Conservation (phyloP, 257 asterid genomes). For the Solanum piurae region DNA sequence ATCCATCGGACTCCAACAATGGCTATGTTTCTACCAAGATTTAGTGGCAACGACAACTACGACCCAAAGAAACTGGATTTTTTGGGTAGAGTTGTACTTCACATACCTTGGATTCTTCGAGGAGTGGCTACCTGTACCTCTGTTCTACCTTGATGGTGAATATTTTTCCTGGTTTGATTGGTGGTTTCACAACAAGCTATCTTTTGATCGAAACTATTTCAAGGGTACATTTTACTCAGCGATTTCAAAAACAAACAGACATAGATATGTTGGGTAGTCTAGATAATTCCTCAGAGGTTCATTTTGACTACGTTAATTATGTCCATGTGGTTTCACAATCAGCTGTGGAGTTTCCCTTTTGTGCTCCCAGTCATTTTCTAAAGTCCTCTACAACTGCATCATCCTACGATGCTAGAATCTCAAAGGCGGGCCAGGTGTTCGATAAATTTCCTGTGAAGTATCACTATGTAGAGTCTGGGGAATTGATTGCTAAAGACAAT, state of each 20-base stretch:
- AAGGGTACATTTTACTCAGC: too few relatives aligned
- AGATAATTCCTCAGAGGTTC: neutral
- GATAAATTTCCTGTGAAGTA: neutral
- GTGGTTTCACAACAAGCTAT: too few relatives aligned
- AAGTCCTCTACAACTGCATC: neutral
- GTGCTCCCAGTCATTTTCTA: neutral
- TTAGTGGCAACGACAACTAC: neutral
- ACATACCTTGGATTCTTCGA: too few relatives aligned
- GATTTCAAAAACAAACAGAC: neutral
- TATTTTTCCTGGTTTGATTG: too few relatives aligned
- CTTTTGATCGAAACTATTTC: too few relatives aligned
- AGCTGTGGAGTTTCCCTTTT: neutral
- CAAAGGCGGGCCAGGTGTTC: neutral
- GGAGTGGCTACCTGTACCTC: too few relatives aligned
- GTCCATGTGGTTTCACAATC: too few relatives aligned
- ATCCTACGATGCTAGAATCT: neutral
- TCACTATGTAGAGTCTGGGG: neutral
- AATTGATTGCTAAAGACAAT: neutral
- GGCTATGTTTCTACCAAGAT: neutral
- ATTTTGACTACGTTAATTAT: too few relatives aligned
- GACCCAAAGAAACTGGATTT: neutral
- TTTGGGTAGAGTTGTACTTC: too few relatives aligned
- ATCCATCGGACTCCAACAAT: too few relatives aligned
- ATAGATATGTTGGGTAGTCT: neutral
- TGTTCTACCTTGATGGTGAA: too few relatives aligned